Evolutionary conservation across 345 rosid species (phyloP).

Genomic region (Hibiscus syriacus): DNA sequence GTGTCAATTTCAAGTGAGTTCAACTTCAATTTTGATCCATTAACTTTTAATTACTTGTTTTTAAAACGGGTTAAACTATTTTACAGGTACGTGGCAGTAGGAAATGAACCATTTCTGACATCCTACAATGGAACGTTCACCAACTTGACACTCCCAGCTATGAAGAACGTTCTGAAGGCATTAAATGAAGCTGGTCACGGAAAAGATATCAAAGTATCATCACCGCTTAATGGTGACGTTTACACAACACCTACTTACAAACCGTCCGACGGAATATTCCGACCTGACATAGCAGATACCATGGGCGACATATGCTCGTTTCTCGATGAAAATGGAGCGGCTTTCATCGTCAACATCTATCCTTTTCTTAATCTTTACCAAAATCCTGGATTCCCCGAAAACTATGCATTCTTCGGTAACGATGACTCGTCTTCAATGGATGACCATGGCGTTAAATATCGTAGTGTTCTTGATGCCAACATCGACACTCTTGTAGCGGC

Average conservation of each 20-base stretch:
- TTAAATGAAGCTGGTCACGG: slow-evolving; percentile 49
- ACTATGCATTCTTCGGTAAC: slow-evolving; percentile 51
- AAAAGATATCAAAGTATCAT: slow-evolving; percentile 52
- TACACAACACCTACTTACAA: slow-evolving; percentile 40
- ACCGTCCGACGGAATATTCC: slow-evolving; percentile 63
- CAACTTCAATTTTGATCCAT: no score
- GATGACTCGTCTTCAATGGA: not conserved
- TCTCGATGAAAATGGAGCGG: slow-evolving; percentile 36
- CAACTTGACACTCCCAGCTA: slow-evolving; percentile 50
- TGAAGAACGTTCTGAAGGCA: slow-evolving; percentile 63
- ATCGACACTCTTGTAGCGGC: slow-evolving; percentile 70
- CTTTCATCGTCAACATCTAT: slow-evolving; percentile 77
- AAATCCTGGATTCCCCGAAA: slow-evolving; percentile 51
- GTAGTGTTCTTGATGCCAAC: slow-evolving; percentile 71
- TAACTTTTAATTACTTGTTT: not conserved
- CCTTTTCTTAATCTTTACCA: slow-evolving; percentile 71
- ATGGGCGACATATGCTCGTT: slow-evolving; percentile 39
- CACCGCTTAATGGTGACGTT: slow-evolving; percentile 80
- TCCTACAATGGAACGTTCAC: slow-evolving; percentile 51
- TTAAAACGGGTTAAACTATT: not conserved
- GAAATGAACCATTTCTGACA: slow-evolving; percentile 75
- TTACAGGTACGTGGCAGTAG: slow-evolving; percentile 71
- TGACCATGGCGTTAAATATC: slow-evolving; percentile 38
- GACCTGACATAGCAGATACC: slow-evolving; percentile 29
- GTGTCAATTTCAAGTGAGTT: slow-evolving; percentile 58